Conservation (phyloP, 345 rosid species). For the Melaleuca quinquenervia region DNA sequence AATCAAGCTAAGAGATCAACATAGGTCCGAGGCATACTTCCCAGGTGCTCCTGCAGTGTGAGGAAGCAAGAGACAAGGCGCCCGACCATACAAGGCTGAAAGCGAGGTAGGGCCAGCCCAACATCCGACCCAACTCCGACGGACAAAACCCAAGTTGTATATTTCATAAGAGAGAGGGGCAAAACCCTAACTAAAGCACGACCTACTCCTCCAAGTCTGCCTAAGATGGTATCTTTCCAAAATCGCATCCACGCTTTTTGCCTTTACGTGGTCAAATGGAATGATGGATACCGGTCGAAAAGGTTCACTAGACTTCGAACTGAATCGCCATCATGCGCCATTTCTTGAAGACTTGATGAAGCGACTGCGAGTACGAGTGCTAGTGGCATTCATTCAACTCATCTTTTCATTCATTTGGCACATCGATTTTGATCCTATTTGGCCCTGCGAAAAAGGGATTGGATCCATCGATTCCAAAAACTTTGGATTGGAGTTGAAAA, state of each 20-base stretch:
- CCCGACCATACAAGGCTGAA: neutral
- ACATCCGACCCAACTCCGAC: neutral
- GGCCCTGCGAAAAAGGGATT: neutral
- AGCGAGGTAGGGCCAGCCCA: accelerated
- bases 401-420: neutral
- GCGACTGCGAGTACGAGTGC: neutral
- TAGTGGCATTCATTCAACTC: too few species aligned
- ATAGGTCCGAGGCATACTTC: neutral
- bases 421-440: neutral
- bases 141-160: too few species aligned
- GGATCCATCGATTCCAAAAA: neutral
- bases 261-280: neutral
- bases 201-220: neutral
- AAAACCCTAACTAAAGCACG: neutral
- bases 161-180: neutral
- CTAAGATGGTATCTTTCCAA: neutral
- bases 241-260: neutral
- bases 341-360: neutral
- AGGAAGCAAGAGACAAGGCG: too few species aligned
- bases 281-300: neutral
- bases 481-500: neutral
- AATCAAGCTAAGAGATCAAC: neutral
- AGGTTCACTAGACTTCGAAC: neutral
- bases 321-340: neutral
- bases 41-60: neutral